phyloP scores from a whole-genome alignment of 2,329 filamentous ascomycete species.

The Fusarium sororula region DNA sequence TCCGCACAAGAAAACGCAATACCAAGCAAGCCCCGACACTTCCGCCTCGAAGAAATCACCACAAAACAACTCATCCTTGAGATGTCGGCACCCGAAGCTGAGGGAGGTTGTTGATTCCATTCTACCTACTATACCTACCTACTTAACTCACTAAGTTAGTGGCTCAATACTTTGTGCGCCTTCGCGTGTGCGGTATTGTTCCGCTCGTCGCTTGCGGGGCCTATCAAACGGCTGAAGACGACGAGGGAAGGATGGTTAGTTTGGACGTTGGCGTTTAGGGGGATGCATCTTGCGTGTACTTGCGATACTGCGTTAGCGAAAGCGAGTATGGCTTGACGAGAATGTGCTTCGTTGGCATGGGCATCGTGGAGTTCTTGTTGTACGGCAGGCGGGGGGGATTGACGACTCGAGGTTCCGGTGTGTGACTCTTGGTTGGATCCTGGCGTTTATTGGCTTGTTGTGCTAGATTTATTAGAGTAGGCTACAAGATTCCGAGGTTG shows the following conservation, averaged over 20 bases:
- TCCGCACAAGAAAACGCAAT: constrained; percentile 3
- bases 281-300: background rate
- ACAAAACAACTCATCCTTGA: background rate
- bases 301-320: constrained; percentile 1
- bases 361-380: background rate
- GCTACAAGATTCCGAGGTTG: background rate
- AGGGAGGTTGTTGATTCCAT: background rate
- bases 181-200: constrained; percentile 26
- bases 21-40: constrained; percentile 12
- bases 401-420: constrained; percentile 6
- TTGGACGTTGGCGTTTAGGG: background rate
- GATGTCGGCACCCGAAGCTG: constrained; percentile 8
- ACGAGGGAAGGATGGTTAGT: constrained; percentile 1
- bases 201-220: constrained; percentile 25
- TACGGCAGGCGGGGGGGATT: background rate
- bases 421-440: background rate
- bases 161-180: constrained; percentile 14
- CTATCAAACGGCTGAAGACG: constrained; percentile 15
- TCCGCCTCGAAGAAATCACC: background rate
- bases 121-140: too few relatives aligned
- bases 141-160: background rate
- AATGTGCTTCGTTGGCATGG: background rate
- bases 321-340: background rate
- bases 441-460: background rate
- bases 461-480: background rate